These are phyloP conservation scores for Podospora bellae-mahoneyi DNA, from an alignment of 495 filamentous ascomycete species.

Conservation along the genomic window DNA sequence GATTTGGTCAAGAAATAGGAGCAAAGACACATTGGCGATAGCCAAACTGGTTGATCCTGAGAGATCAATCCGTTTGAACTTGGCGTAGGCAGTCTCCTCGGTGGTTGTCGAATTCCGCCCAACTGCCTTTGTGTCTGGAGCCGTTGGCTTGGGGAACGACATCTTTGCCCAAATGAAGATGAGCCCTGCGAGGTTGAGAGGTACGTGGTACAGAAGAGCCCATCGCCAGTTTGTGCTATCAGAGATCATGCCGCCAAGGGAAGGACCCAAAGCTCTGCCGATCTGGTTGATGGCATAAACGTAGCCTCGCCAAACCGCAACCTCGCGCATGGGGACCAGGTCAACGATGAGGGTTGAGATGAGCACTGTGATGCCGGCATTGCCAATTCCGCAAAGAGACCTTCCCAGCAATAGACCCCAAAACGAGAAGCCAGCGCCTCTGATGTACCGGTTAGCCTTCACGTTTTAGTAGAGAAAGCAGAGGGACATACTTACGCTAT, in stretches of 20 bases:
- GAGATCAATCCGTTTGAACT: constrained; percentile 20
- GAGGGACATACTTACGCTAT: constrained; percentile 9
- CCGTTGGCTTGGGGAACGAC: constrained; percentile 12
- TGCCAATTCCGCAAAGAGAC: constrained; percentile 16
- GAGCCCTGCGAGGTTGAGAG: constrained; percentile 12
- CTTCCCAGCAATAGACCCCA: constrained; percentile 16
- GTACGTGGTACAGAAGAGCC: constrained; percentile 20
- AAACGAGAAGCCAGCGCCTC: constrained; percentile 18
- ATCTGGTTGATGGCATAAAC: constrained; percentile 21
- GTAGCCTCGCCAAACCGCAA: constrained; percentile 24
- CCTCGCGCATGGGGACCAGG: constrained; percentile 20
- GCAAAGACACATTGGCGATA: constrained; percentile 16
- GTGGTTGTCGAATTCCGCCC: neutral
- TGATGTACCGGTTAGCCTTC: neutral
- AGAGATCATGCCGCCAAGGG: constrained; percentile 17
- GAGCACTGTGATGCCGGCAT: constrained; percentile 21
- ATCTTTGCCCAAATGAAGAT: constrained; percentile 21
- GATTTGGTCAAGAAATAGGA: constrained; percentile 17
- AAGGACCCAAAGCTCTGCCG: constrained; percentile 20
- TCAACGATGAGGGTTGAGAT: constrained; percentile 24
- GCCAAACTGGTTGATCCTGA: constrained; percentile 17
- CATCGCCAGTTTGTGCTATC: constrained; percentile 19
- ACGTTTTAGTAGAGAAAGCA: neutral
- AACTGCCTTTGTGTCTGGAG: neutral
- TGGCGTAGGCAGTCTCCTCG: constrained; percentile 2